Conservation (phyloP, 2,329 filamentous ascomycete genomes). For the Colletotrichum chlorophyti region DNA sequence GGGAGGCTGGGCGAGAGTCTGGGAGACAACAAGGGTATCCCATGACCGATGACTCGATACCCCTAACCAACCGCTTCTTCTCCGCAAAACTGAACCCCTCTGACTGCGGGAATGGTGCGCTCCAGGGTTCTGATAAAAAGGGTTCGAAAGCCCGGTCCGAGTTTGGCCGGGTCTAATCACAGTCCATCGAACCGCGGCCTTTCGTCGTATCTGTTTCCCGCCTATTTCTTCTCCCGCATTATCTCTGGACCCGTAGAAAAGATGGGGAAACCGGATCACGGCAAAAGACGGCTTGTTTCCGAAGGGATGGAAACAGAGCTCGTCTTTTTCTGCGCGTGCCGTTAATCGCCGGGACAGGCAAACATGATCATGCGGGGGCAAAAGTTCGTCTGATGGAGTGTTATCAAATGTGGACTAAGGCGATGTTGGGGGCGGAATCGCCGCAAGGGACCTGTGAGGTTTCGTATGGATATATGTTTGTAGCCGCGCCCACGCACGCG, state of each 20-base stretch:
- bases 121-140: conserved; percentile 1
- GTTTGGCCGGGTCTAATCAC: conserved; percentile 12
- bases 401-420: conserved; percentile 27
- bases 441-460: not conserved
- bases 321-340: no score
- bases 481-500: not conserved
- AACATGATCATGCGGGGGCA: no score
- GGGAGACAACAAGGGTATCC: conserved; percentile 2
- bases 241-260: not conserved
- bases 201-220: not conserved
- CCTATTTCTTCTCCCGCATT: not conserved
- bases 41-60: conserved; percentile 12
- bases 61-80: conserved; percentile 5
- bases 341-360: no score
- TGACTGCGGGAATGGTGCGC: not conserved
- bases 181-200: conserved; percentile 12
- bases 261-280: not conserved
- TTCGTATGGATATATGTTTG: conserved; percentile 15
- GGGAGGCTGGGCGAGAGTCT: not conserved
- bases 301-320: no score
- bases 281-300: conserved; percentile 10
- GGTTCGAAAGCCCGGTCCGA: conserved; percentile 14
- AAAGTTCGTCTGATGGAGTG: conserved; percentile 3
- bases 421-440: conserved; percentile 2
- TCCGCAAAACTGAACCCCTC: conserved; percentile 7